These are phyloP conservation scores for Coprinellus aureogranulatus DNA, from an alignment of 768 basidiomycete genomes.

Conservation along the genomic window DNA sequence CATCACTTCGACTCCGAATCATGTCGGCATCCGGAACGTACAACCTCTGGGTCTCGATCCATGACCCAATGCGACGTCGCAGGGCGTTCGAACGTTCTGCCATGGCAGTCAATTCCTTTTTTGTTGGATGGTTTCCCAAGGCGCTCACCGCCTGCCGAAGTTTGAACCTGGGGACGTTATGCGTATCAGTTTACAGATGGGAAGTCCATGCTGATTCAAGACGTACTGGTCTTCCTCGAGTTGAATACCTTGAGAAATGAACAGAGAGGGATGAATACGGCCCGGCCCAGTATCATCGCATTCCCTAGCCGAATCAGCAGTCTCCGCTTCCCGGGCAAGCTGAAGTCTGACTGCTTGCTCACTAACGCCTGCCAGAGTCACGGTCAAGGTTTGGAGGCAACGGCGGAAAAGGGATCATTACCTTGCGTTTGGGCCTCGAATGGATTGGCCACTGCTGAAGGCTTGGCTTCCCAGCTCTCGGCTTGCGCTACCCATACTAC, in stretches of 20 bases:
- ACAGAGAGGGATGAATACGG: not conserved
- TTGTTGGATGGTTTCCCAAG: not conserved
- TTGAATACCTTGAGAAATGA: not conserved
- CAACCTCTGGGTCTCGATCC: not conserved
- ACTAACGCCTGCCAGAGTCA: not conserved
- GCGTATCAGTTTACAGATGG: not conserved
- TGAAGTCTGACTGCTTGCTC: not conserved
- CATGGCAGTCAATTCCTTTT: not conserved
- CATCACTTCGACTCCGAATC: not conserved
- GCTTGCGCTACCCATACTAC: constrained; percentile 13
- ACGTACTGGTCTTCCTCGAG: not conserved
- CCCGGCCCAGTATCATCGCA: not conserved
- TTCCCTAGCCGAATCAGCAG: not conserved
- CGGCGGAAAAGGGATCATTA: not conserved
- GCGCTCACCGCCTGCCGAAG: not conserved
- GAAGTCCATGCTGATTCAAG: not conserved
- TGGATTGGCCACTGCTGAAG: constrained; percentile 18
- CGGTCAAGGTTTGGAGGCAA: not conserved
- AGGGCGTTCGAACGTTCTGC: not conserved
- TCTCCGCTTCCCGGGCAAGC: not conserved
- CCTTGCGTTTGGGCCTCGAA: constrained; percentile 7
- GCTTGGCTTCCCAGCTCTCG: constrained; percentile 22
- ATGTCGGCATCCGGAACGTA: not conserved
- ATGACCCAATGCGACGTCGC: not conserved
- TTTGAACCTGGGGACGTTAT: not conserved